Evolutionary conservation across 2,329 filamentous ascomycete genomes (phyloP), one percentile per base, ranked within the genome.

Genomic region (Acrocalymma vagum): DNA sequence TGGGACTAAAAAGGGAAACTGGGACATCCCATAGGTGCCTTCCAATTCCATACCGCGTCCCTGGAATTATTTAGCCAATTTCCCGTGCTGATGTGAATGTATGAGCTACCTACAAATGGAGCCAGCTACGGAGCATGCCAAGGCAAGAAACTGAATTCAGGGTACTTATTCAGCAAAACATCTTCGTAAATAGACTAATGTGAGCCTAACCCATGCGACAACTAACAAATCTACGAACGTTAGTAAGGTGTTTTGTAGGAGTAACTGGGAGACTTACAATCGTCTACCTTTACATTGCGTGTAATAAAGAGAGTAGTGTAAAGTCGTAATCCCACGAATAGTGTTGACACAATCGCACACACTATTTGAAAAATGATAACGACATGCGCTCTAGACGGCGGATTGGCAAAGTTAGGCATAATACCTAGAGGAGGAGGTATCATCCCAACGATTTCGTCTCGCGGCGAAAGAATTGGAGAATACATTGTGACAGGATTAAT

Each of bases 151-250:
- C 31, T 35, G 17, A 26, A 35, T 24, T 26, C 21, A 35, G 23
- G 21, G 13, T 35, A 25, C 31, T 24, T 34, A 22, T 35, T 35
- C 21, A 35, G 31, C 31, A 35, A 35, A 35, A 25, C 22, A 24
- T 15, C 20, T 22, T n/a, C n/a, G n/a, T n/a, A n/a, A n/a, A n/a
- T n/a, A n/a, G n/a, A n/a, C n/a, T n/a, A n/a, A n/a, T n/a, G n/a
- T 34, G 20, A 24, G 21, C 18, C 31, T 35, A 35, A 35, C 31
- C 31, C 20, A 35, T 35, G 31, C 31, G 31, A 22, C 31, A 34
- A 24, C 9, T 34, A 34, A 24, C 21, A 34, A 9, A 24, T 34
- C 31, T 23, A 24, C 31, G 16, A 34, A n/a, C 6, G 25, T 34
- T 26, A 34, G 31, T 34, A 17, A 34, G 31, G 31, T 34, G 11